These are phyloP conservation scores for Boletus hoseneyae DNA, from an alignment of 1,284 basidiomycete genomes.

Conservation along the genomic window DNA sequence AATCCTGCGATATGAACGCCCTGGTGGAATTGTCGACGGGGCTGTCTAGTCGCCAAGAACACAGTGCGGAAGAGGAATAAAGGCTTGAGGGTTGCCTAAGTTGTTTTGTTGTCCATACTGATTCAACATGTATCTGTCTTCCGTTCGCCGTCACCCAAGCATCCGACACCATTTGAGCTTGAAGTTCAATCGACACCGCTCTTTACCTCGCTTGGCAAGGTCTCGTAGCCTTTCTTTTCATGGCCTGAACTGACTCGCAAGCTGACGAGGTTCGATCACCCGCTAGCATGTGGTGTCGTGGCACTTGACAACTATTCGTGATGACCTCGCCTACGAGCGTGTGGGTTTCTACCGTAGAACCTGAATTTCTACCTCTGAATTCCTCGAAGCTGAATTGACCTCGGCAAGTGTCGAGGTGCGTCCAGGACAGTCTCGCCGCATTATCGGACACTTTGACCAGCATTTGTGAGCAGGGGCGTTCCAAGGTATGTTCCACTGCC, in stretches of 20 bases:
- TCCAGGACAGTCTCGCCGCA: conserved; percentile 1
- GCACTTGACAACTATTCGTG: no score
- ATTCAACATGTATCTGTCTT: conserved; percentile 3
- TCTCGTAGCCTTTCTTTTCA: no score
- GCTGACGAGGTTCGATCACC: no score
- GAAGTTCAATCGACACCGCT: no score
- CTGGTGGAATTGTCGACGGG: conserved; percentile 24
- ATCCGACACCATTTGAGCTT: no score
- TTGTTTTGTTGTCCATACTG: not conserved
- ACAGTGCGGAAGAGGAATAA: not conserved
- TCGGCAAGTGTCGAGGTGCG: not conserved
- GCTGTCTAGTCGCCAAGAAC: not conserved
- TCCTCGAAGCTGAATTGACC: not conserved
- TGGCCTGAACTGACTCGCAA: no score
- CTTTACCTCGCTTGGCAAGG: no score
- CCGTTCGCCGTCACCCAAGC: not conserved
- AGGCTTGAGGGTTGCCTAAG: not conserved
- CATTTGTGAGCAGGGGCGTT: not conserved
- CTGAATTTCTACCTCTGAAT: not conserved
- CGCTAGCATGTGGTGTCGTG: no score
- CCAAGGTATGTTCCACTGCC: no score
- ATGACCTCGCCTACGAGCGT: no score
- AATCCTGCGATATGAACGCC: conserved; percentile 31
- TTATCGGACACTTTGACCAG: not conserved
- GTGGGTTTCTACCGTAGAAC: no score